These are phyloP conservation scores for Hysterium pulicare DNA, from an alignment of 2,329 filamentous ascomycete species.

Conservation along the genomic window DNA sequence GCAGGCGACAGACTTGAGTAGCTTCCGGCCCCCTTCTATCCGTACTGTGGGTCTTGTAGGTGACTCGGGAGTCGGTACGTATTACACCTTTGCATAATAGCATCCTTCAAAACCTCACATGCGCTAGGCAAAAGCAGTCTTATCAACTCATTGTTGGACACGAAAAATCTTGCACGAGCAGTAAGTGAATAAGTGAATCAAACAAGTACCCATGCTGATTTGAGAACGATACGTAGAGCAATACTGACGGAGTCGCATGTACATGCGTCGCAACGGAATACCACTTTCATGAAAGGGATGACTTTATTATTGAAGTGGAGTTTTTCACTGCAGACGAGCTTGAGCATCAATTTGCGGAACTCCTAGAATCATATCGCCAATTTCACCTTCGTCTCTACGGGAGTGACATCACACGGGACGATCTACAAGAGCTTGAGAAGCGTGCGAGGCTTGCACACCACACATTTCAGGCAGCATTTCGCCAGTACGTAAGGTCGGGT, in stretches of 20 bases:
- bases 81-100: too few relatives aligned
- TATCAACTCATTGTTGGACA: constrained; percentile 49
- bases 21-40: constrained; percentile 39
- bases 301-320: constrained; percentile 31
- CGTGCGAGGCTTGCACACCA: constrained; percentile 28
- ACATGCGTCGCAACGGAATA: constrained; percentile 51
- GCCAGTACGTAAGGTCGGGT: too few relatives aligned
- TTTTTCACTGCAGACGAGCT: constrained; percentile 19
- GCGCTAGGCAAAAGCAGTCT: constrained; percentile 53
- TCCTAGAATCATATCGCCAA: constrained; percentile 40
- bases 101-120: too few relatives aligned
- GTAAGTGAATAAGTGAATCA: too few relatives aligned
- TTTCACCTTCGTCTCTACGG: constrained; percentile 30
- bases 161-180: constrained; percentile 37
- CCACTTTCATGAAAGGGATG: constrained; percentile 33
- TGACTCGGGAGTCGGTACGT: constrained; percentile 41
- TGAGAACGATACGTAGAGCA: too few relatives aligned
- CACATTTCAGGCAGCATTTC: background rate
- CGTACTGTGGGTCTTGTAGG: constrained; percentile 49
- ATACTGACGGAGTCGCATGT: constrained; percentile 44
- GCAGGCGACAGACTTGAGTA: constrained; percentile 31
- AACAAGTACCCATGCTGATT: too few relatives aligned
- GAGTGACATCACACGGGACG: constrained; percentile 10
- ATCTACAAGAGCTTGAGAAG: constrained; percentile 18
- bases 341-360: constrained; percentile 30